Base-by-base conservation (phyloP, 2,329 filamentous ascomycete species). In the Phialophora tarda region DNA sequence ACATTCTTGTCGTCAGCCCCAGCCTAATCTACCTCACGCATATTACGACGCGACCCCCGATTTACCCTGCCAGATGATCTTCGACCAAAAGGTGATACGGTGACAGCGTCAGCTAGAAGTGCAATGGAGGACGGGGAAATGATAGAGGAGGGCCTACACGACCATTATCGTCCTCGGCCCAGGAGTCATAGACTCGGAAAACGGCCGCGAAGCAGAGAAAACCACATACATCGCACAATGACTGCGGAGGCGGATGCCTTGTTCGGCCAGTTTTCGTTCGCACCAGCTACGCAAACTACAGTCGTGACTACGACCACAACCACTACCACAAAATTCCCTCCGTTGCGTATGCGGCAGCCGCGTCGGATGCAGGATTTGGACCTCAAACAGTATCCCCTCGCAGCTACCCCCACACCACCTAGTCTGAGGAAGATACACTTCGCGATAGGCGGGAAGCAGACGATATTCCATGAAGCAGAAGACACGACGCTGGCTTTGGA, bases 281-380 rank as follows among this genome's bases (percentile, higher is more conserved):
- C 84, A 64, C 87, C 87, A 32, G 84, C 87, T 17, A 89, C 87
- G 12, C 85, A 86, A 73, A 88, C 87, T 11, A 89, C 87, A 0
- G 84, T 88, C 11, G 88, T 97, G 69, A 97, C 93, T 1, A 97
- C 94, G 0, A 97, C 93, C 0, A 97, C 93, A 0, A 96, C 92
- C 0, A 96, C 93, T 1, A 91, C 89, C 77, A 84, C 92, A 79
- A 78, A 83, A 17, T 96, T 95, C 71, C 93, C 94, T 55, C 92
- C 92, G n/a, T 83, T 97, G 65, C 83, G 91, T 63, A 87, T 97
- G 71, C 88, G 88, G 71, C 86, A 91, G 66, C 90, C 92, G 26
- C 86, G 87, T 61, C 86, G 88, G 59, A 84, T 93, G 38, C 82
- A 86, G 66, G 85, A 89, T 62, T 86, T 97, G 65, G 93, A 98